Evolutionary conservation across 2,329 filamentous ascomycete genomes (phyloP).

Genomic region (Calcarisporium arbuscula): DNA sequence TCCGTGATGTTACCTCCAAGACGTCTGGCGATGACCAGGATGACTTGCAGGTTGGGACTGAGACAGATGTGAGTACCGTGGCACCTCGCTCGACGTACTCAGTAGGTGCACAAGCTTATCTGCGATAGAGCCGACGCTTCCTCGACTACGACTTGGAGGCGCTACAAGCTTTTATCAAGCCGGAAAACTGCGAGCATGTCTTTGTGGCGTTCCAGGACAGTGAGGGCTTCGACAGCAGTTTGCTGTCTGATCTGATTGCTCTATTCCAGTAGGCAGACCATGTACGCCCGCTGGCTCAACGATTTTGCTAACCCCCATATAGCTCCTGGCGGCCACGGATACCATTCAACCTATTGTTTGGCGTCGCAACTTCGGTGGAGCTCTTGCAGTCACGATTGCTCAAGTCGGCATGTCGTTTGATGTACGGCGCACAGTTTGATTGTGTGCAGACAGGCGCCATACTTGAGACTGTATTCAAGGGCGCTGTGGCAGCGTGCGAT

Average conservation of each 20-base stretch:
- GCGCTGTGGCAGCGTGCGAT: slow-evolving; percentile 52
- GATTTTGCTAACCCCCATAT: slow-evolving; percentile 22
- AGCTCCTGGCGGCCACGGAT: slow-evolving; percentile 66
- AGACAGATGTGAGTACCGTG: slow-evolving; percentile 45
- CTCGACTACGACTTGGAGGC: slow-evolving; percentile 76
- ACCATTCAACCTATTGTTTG: slow-evolving; percentile 70
- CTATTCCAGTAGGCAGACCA: slow-evolving; percentile 68
- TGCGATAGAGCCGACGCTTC: slow-evolving; percentile 51
- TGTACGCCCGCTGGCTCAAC: slow-evolving; percentile 14
- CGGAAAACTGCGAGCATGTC: slow-evolving; percentile 50
- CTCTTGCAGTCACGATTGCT: slow-evolving; percentile 69
- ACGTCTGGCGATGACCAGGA: slow-evolving; percentile 47
- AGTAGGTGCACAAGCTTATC: no score
- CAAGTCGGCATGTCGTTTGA: slow-evolving; percentile 58
- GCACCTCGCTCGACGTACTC: no score
- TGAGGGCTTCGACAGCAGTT: slow-evolving; percentile 67
- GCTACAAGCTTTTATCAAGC: slow-evolving; percentile 52
- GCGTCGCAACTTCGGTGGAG: slow-evolving; percentile 75
- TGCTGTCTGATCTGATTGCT: slow-evolving; percentile 66
- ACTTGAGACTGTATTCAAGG: slow-evolving; percentile 65
- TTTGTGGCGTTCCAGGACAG: slow-evolving; percentile 74
- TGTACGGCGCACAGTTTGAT: slow-evolving; percentile 70
- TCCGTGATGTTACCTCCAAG: slow-evolving; percentile 54
- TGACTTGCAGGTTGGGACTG: slow-evolving; percentile 39
- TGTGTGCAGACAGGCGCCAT: slow-evolving; percentile 67